Percentiles rank a stretch among this genome's conserved stretches.
Conservation (phyloP, 163 green algal species). For the Scenedesmus sp. region DNA sequence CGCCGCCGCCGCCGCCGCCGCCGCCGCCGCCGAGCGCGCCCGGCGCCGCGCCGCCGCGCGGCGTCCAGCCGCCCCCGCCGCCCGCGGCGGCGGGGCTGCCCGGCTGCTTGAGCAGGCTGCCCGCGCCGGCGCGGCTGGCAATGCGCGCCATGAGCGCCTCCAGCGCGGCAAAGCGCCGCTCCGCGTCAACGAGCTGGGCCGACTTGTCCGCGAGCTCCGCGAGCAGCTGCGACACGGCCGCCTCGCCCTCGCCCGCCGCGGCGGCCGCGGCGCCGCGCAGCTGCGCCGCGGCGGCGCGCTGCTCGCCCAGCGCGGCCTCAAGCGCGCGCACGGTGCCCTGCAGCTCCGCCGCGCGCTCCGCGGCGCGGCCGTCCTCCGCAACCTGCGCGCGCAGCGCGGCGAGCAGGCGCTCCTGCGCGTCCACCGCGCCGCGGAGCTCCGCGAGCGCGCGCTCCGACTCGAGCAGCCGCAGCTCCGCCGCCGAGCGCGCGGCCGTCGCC, state of each 20-base stretch:
- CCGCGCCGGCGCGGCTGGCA: slow-evolving; percentile 27
- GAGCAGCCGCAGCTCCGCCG: slow-evolving; percentile 23
- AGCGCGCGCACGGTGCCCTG: slow-evolving; percentile 26
- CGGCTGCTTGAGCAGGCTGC: too few species aligned
- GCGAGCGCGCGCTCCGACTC: slow-evolving; percentile 43
- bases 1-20: too few species aligned
- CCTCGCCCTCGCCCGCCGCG: slow-evolving; percentile 10
- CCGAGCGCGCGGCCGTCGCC: slow-evolving; percentile 17
- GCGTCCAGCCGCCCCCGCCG: too few species aligned
- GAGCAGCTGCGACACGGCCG: background rate
- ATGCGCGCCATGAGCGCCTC: slow-evolving; percentile 62
- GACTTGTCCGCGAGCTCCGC: slow-evolving; percentile 57
- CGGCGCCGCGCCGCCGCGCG: too few species aligned
- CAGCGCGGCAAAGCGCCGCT: slow-evolving; percentile 62
- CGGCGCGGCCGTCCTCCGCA: slow-evolving; percentile 8
- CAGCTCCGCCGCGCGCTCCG: slow-evolving; percentile 6
- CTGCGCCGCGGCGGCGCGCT: slow-evolving; percentile 30
- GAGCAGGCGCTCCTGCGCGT: slow-evolving; percentile 48
- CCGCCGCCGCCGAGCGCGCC: too few species aligned
- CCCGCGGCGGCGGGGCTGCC: too few species aligned
- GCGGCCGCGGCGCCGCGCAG: slow-evolving; percentile 39
- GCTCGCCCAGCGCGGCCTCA: slow-evolving; percentile 43
- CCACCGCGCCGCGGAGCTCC: slow-evolving; percentile 46
- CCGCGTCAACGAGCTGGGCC: slow-evolving; percentile 56
- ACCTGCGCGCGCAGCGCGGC: slow-evolving; percentile 36